These are phyloP conservation scores for Aureobasidium sp. DNA, from an alignment of 2,329 filamentous ascomycete genomes.

Conservation along the genomic window DNA sequence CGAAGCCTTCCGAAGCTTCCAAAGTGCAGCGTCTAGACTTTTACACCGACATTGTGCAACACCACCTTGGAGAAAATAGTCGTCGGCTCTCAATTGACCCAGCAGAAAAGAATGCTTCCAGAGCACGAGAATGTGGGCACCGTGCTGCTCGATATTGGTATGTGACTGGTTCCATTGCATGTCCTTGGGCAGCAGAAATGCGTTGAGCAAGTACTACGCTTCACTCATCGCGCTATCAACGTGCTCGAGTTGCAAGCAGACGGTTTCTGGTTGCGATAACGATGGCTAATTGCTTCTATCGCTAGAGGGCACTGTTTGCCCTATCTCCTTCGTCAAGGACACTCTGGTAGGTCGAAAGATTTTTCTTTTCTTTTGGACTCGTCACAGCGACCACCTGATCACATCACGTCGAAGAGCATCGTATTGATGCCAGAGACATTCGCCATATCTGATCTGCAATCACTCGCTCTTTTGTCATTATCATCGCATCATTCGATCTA, in stretches of 20 bases:
- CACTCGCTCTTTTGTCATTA: not conserved
- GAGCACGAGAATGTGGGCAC: conserved; percentile 26
- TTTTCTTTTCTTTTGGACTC: conserved; percentile 13
- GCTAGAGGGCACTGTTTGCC: conserved; percentile 73
- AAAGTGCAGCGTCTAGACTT: conserved; percentile 10
- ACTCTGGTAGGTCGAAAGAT: conserved; percentile 57
- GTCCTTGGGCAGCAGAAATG: not conserved
- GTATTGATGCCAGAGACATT: not conserved
- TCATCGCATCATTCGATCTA: not conserved
- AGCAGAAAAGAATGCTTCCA: conserved; percentile 4
- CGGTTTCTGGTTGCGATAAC: not conserved
- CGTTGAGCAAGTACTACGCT: not conserved
- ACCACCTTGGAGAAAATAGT: not conserved
- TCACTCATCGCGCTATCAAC: not conserved
- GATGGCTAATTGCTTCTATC: not conserved
- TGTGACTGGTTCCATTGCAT: not conserved
- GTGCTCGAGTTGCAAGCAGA: not conserved
- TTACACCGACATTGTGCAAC: conserved; percentile 7
- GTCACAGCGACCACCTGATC: not conserved
- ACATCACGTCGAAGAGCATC: conserved; percentile 1
- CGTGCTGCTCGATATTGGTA: conserved; percentile 35
- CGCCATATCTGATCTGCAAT: not conserved
- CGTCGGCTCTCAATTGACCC: not conserved
- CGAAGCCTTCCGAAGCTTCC: not conserved
- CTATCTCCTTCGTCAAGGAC: conserved; percentile 78